These are phyloP conservation scores for Blastosporella zonata DNA, from an alignment of 1,284 basidiomycete genomes.

Conservation along the genomic window DNA sequence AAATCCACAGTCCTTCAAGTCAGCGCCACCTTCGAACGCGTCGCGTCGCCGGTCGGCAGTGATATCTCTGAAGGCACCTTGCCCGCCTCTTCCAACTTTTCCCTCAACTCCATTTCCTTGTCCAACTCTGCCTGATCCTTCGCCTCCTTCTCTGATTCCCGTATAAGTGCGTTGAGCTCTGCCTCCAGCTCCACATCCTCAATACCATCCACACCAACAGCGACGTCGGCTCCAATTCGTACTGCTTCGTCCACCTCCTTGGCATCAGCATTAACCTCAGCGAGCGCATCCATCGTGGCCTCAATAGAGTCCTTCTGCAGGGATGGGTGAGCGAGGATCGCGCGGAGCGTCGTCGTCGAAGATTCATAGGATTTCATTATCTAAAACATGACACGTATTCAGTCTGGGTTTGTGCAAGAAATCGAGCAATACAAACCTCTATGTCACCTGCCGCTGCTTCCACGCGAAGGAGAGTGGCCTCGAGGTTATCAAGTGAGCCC, in stretches of 20 bases:
- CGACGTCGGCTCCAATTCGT: slow-evolving; percentile 58
- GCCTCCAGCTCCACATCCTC: slow-evolving; percentile 62
- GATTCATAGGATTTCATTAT: slow-evolving; percentile 85
- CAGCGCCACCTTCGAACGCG: slow-evolving; percentile 4
- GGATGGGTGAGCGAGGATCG: slow-evolving; percentile 77
- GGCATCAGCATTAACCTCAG: slow-evolving; percentile 79
- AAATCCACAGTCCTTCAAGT: slow-evolving; percentile 5
- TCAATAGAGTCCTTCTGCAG: slow-evolving; percentile 79
- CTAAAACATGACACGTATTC: slow-evolving; percentile 34
- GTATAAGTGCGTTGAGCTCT: slow-evolving; percentile 52
- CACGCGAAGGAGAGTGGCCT: slow-evolving; percentile 75
- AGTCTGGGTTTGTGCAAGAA: neutral
- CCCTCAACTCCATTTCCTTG: slow-evolving; percentile 4
- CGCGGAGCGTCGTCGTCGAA: slow-evolving; percentile 73
- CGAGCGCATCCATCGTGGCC: slow-evolving; percentile 82
- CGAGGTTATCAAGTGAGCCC: slow-evolving; percentile 70
- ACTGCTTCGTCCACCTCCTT: slow-evolving; percentile 82
- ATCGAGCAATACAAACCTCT: slow-evolving; percentile 51
- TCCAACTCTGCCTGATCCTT: slow-evolving; percentile 4
- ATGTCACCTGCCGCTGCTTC: slow-evolving; percentile 88
- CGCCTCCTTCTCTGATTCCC: slow-evolving; percentile 34
- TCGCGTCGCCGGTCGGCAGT: neutral
- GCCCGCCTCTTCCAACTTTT: slow-evolving; percentile 17
- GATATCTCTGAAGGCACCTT: slow-evolving; percentile 12
- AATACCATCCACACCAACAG: slow-evolving; percentile 43